Conservation (phyloP, 2,329 filamentous ascomycete species). For the Coniochaeta ligniaria region DNA sequence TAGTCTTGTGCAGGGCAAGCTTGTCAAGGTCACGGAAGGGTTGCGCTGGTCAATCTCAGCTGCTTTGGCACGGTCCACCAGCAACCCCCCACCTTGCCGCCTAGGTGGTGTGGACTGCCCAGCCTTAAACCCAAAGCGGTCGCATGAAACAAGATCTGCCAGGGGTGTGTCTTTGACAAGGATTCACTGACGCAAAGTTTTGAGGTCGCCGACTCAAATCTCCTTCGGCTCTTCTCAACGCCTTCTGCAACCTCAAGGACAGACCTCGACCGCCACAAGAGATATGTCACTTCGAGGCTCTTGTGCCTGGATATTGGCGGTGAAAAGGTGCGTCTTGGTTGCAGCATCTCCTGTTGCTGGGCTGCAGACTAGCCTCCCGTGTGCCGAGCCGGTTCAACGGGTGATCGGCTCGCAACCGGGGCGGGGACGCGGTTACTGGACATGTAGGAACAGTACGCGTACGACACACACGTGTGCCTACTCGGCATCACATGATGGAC, state of each 20-base stretch:
- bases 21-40: background rate
- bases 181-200: background rate
- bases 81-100: background rate
- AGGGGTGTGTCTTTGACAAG: background rate
- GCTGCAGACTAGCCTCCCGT: background rate
- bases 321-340: background rate
- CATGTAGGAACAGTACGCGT: no score
- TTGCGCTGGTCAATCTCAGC: background rate
- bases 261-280: background rate
- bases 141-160: slow-evolving; percentile 3
- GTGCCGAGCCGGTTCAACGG: background rate
- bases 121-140: background rate
- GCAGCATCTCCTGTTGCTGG: background rate
- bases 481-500: background rate
- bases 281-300: background rate
- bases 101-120: background rate
- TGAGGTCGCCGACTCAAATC: slow-evolving; percentile 3
- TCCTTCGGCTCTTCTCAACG: slow-evolving; percentile 1
- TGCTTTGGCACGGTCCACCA: background rate
- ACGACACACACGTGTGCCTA: background rate
- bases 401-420: background rate
- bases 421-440: background rate
- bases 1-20: background rate
- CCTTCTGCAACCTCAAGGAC: background rate
- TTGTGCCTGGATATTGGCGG: background rate